phyloP scores from a whole-genome alignment of 805 yeast genomes.

The Barnettozyma pratensis region DNA sequence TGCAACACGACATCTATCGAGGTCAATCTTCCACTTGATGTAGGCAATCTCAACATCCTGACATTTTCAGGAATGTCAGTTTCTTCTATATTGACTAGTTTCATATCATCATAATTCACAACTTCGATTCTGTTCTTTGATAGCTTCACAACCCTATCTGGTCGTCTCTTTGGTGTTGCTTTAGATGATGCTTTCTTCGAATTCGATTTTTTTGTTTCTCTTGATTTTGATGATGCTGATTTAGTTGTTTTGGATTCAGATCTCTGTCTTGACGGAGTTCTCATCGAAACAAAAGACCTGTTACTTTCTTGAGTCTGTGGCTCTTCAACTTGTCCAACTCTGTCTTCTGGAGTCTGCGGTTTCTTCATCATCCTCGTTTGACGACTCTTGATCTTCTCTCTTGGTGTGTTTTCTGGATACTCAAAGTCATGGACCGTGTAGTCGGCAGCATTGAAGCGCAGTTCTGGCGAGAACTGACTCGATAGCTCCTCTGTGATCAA shows the following conservation, averaged over 20 bases:
- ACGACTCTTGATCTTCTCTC: background rate
- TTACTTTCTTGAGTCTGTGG: constrained; percentile 1
- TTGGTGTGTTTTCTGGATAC: background rate
- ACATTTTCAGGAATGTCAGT: constrained; percentile 5
- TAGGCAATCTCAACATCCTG: constrained; percentile 23
- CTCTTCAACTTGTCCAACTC: background rate
- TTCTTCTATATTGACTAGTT: background rate
- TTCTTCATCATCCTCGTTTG: background rate
- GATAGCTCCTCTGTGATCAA: constrained; percentile 17
- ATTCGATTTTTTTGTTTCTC: background rate
- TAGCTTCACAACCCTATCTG: background rate
- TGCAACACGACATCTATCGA: constrained; percentile 17
- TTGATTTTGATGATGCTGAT: background rate
- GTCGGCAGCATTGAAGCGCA: background rate
- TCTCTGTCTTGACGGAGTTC: background rate
- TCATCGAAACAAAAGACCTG: constrained; percentile 1
- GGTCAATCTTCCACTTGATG: constrained; percentile 16
- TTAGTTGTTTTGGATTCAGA: no score
- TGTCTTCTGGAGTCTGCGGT: constrained; percentile 1
- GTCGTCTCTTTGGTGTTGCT: background rate
- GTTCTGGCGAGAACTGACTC: constrained; percentile 7
- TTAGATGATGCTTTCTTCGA: background rate
- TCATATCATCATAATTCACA: background rate
- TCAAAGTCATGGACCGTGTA: background rate
- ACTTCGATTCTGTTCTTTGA: background rate